Evolutionary conservation across 1,284 basidiomycete genomes (phyloP).

Genomic region (Trichosporon inkin): DNA sequence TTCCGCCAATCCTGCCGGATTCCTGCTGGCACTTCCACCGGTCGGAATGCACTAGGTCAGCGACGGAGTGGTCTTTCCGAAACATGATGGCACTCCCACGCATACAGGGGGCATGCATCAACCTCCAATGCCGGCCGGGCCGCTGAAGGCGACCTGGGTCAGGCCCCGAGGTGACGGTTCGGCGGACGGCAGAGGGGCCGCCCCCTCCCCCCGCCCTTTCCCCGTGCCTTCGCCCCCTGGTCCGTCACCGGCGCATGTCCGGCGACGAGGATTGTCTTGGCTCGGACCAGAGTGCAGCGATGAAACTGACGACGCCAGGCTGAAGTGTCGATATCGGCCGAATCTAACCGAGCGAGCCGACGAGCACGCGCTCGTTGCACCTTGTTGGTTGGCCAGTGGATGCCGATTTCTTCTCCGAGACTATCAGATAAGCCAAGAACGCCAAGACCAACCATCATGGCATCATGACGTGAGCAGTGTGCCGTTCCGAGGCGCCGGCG

Average conservation of each 20-base stretch:
- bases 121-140: too few relatives aligned
- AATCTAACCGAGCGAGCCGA: not conserved
- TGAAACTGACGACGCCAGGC: not conserved
- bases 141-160: too few relatives aligned
- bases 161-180: not conserved
- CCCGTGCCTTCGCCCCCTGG: too few relatives aligned
- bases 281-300: not conserved
- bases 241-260: too few relatives aligned
- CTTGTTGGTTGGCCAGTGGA: not conserved
- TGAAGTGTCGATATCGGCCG: not conserved
- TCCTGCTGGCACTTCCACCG: too few relatives aligned
- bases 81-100: too few relatives aligned
- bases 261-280: not conserved
- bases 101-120: too few relatives aligned
- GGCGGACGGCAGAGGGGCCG: not conserved
- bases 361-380: not conserved
- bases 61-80: too few relatives aligned
- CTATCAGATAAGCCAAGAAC: slow-evolving; percentile 3
- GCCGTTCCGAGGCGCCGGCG: too few relatives aligned
- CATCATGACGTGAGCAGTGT: too few relatives aligned
- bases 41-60: too few relatives aligned
- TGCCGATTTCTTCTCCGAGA: not conserved
- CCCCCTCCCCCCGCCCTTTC: too few relatives aligned
- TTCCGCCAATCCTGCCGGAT: not conserved
- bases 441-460: not conserved